Evolutionary conservation across 192 early-diverging fungal genomes (phyloP).

Genomic region (Thamnidium elegans): DNA sequence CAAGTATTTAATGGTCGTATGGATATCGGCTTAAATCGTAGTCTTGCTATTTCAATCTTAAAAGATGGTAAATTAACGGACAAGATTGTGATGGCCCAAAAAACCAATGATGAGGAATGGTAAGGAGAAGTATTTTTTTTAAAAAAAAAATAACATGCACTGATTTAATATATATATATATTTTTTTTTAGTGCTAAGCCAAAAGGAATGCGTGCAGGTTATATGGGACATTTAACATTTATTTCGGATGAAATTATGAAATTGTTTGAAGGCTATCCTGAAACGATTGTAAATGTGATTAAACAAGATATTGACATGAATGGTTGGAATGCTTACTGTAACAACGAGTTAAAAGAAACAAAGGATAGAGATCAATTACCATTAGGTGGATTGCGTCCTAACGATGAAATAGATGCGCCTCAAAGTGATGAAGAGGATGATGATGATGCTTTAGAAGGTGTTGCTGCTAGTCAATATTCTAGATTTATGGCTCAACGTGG

Average conservation of each 20-base stretch:
- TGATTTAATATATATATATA: too few species aligned
- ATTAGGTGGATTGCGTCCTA: slow-evolving; percentile 52
- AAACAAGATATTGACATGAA: slow-evolving; percentile 46
- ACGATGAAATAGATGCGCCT: slow-evolving; percentile 31
- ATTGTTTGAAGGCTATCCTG: slow-evolving; percentile 68
- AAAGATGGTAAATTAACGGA: slow-evolving; percentile 83
- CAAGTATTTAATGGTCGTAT: slow-evolving; percentile 95
- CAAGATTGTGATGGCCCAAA: slow-evolving; percentile 82
- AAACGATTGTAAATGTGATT: slow-evolving; percentile 33
- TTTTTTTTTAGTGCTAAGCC: slow-evolving; percentile 59
- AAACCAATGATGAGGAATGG: slow-evolving; percentile 79
- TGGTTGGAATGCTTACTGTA: slow-evolving; percentile 54
- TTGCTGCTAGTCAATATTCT: slow-evolving; percentile 19
- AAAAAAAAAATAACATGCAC: too few species aligned
- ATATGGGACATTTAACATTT: slow-evolving; percentile 97
- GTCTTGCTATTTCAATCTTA: slow-evolving; percentile 65
- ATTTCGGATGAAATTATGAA: slow-evolving; percentile 94
- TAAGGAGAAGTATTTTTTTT: slow-evolving; percentile 39
- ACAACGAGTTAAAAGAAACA: slow-evolving; percentile 14
- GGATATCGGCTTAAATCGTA: slow-evolving; percentile 56
- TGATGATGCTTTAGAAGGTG: slow-evolving; percentile 19
- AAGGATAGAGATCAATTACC: slow-evolving; percentile 36
- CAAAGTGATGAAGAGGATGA: slow-evolving; percentile 24
- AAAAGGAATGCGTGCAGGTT: slow-evolving; percentile 89
- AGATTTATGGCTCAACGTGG: slow-evolving; percentile 15